These are phyloP conservation scores for Cyberlindnera nakhonratchasimensis DNA, from an alignment of 805 yeast genomes.

Conservation along the genomic window DNA sequence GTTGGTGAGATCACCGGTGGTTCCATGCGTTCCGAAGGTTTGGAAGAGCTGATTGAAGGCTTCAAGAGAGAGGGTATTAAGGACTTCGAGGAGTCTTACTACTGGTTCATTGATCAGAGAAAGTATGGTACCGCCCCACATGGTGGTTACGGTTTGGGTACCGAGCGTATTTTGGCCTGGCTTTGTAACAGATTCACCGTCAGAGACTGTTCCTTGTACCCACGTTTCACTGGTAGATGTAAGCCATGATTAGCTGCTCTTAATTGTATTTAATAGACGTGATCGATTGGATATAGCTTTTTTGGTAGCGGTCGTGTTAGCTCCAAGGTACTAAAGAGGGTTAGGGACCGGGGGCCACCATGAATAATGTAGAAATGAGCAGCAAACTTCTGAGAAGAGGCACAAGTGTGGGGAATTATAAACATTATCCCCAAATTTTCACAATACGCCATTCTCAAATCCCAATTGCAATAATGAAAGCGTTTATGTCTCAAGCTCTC, in stretches of 20 bases:
- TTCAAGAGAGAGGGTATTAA: slow-evolving; percentile 90
- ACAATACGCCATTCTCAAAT: too few relatives aligned
- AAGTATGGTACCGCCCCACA: slow-evolving; percentile 97
- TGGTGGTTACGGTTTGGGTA: slow-evolving; percentile 98
- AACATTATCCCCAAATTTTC: too few relatives aligned
- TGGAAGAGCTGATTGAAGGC: slow-evolving; percentile 82
- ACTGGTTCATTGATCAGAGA: slow-evolving; percentile 96
- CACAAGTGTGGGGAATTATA: too few relatives aligned
- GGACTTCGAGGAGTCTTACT: slow-evolving; percentile 61
- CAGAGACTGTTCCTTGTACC: slow-evolving; percentile 96
- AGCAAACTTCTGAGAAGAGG: too few relatives aligned
- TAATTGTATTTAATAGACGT: neutral
- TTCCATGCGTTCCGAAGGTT: slow-evolving; percentile 89
- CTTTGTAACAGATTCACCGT: slow-evolving; percentile 96
- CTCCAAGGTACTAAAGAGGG: too few relatives aligned
- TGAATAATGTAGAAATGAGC: too few relatives aligned
- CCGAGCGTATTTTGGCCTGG: slow-evolving; percentile 98
- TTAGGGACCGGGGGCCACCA: too few relatives aligned
- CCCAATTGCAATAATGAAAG: too few relatives aligned
- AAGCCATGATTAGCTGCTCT: slow-evolving; percentile 58
- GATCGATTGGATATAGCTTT: neutral
- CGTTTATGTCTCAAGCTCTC: slow-evolving; percentile 1
- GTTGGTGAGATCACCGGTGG: slow-evolving; percentile 99
- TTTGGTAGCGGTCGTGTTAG: too few relatives aligned
- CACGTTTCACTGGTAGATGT: slow-evolving; percentile 97